A percentile compares a stretch with the other conserved stretches of the same genome.
Conservation (phyloP, 2,329 filamentous ascomycete species). For the Neonectria faginata region DNA sequence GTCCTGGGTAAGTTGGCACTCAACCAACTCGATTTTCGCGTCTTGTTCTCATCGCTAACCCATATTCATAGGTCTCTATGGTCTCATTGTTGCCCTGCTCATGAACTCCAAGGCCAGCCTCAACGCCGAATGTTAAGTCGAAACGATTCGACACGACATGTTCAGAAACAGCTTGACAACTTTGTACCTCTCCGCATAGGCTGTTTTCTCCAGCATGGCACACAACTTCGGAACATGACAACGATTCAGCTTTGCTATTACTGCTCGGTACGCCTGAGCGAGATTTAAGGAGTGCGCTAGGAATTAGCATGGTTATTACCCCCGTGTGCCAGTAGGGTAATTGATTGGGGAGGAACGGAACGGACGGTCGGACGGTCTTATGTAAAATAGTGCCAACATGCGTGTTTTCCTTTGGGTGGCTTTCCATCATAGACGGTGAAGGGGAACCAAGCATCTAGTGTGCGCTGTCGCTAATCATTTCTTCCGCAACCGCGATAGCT, state of each 20-base stretch:
- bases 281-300: slow-evolving; percentile 41
- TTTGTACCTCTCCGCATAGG: slow-evolving; percentile 47
- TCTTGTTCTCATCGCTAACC: slow-evolving; percentile 39
- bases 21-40: slow-evolving; percentile 16
- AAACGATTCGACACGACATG: slow-evolving; percentile 25
- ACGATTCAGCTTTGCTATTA: slow-evolving; percentile 40
- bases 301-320: slow-evolving; percentile 38
- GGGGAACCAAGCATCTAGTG: slow-evolving; percentile 56
- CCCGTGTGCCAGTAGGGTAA: slow-evolving; percentile 42
- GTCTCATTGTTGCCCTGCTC: slow-evolving; percentile 96
- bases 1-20: slow-evolving; percentile 79
- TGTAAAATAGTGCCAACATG: slow-evolving; percentile 65
- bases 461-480: slow-evolving; percentile 54
- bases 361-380: slow-evolving; percentile 49
- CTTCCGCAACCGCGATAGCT: slow-evolving; percentile 11
- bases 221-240: slow-evolving; percentile 40
- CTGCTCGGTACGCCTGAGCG: slow-evolving; percentile 26
- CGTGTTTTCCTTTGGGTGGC: slow-evolving; percentile 54
- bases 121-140: slow-evolving; percentile 65
- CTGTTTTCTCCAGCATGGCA: slow-evolving; percentile 39
- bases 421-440: slow-evolving; percentile 62
- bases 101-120: slow-evolving; percentile 95
- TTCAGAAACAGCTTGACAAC: slow-evolving; percentile 52
- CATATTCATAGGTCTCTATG: slow-evolving; percentile 83
- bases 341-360: slow-evolving; percentile 41